Conservation (phyloP, 352 stramenopile species). For the Blastocystis sp. region DNA sequence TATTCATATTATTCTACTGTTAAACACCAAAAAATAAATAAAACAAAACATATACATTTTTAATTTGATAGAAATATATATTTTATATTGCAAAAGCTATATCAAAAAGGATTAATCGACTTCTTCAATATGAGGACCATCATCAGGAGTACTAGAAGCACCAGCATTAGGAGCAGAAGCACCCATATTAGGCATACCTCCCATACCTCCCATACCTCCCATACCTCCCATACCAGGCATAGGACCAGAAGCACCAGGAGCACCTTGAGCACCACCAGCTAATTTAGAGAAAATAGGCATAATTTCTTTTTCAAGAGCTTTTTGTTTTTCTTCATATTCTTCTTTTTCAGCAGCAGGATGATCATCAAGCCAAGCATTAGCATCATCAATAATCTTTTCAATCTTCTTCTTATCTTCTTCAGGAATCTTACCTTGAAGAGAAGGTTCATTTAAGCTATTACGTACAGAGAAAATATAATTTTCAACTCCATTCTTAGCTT, state of each 20-base stretch:
- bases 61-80: no score
- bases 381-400: slow-evolving; percentile 49
- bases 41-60: no score
- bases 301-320: slow-evolving; percentile 53
- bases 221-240: slow-evolving; percentile 40
- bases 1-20: no score
- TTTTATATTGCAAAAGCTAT: no score
- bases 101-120: slow-evolving; percentile 47
- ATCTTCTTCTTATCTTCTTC: slow-evolving; percentile 55
- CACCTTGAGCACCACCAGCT: slow-evolving; percentile 42
- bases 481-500: slow-evolving; percentile 63
- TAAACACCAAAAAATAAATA: no score
- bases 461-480: slow-evolving; percentile 66
- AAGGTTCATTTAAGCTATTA: slow-evolving; percentile 60
- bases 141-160: background rate
- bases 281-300: slow-evolving; percentile 41
- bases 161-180: background rate
- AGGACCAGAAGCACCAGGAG: no score
- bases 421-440: slow-evolving; percentile 55
- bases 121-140: slow-evolving; percentile 44
- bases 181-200: slow-evolving; percentile 45
- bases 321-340: slow-evolving; percentile 79
- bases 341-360: slow-evolving; percentile 62
- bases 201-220: slow-evolving; percentile 52
- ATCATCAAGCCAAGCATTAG: slow-evolving; percentile 57